A percentile compares a stretch with the other conserved stretches of the same genome.
These are phyloP conservation scores for Wickerhamomyces queroliae DNA, from an alignment of 805 yeast genomes.

Conservation along the genomic window DNA sequence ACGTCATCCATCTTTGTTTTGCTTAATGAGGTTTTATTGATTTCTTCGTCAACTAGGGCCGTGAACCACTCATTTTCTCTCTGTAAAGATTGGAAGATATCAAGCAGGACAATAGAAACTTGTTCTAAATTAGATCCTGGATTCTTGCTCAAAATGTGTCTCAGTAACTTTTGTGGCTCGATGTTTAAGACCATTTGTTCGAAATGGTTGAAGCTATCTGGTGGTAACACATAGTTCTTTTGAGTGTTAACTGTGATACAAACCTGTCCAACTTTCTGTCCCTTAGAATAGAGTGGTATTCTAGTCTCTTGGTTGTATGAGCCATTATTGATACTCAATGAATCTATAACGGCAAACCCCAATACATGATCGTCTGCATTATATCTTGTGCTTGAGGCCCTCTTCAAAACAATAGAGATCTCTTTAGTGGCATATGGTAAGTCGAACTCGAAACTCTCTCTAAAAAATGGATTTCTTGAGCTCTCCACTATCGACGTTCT, in stretches of 20 bases:
- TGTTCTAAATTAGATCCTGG: constrained; percentile 42
- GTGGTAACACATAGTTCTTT: constrained; percentile 56
- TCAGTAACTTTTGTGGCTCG: constrained; percentile 46
- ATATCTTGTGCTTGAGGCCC: constrained; percentile 10
- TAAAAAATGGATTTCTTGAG: constrained; percentile 65
- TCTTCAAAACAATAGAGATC: constrained; percentile 43
- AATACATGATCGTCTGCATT: constrained; percentile 29
- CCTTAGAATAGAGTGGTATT: constrained; percentile 36
- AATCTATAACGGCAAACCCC: constrained; percentile 12
- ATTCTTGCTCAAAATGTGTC: constrained; percentile 26
- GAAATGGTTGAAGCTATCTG: constrained; percentile 52
- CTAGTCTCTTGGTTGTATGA: constrained; percentile 26
- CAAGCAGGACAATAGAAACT: constrained; percentile 54
- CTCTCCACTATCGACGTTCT: constrained; percentile 61
- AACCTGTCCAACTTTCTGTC: constrained; percentile 49
- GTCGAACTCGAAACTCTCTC: constrained; percentile 66
- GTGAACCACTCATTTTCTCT: constrained; percentile 71
- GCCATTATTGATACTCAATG: constrained; percentile 16
- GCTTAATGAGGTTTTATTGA: constrained; percentile 26
- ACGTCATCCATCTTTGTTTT: constrained; percentile 13
- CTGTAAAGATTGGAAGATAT: constrained; percentile 67
- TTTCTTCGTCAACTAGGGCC: constrained; percentile 61
- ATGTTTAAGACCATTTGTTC: constrained; percentile 54
- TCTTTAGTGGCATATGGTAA: constrained; percentile 47
- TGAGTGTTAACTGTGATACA: constrained; percentile 43